These are phyloP conservation scores for Arabidopsis lyrata DNA, from an alignment of 441 rosid genomes.

Conservation along the genomic window DNA sequence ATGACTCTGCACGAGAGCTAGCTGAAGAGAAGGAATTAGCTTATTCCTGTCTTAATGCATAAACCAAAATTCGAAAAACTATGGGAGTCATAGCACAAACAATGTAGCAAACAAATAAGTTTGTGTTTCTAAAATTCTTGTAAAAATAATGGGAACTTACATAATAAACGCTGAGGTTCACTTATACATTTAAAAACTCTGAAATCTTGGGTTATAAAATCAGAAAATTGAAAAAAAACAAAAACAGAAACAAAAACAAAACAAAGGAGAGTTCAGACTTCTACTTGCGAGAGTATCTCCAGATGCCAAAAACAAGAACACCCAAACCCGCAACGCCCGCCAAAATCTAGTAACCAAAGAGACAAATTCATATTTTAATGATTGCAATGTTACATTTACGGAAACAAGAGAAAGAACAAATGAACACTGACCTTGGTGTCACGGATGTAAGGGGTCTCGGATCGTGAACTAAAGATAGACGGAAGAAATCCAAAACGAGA, in stretches of 20 bases:
- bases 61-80: conserved; percentile 1
- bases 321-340: conserved; percentile 66
- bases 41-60: conserved; percentile 54
- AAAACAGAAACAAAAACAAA: not conserved
- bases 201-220: not conserved
- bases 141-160: conserved; percentile 24
- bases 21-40: conserved; percentile 76
- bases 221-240: not conserved
- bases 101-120: conserved; percentile 37
- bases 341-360: conserved; percentile 59
- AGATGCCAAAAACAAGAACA: conserved; percentile 57
- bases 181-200: conserved; percentile 21
- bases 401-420: not conserved
- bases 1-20: conserved; percentile 76
- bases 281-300: conserved; percentile 75
- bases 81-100: not conserved
- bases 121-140: conserved; percentile 15
- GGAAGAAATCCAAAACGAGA: conserved; percentile 59
- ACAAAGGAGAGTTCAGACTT: conserved; percentile 1
- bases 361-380: not conserved
- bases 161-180: conserved; percentile 40
- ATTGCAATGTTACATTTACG: conserved; percentile 9
- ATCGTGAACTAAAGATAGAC: conserved; percentile 51
- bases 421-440: conserved; percentile 72
- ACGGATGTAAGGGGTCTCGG: conserved; percentile 37